Percentiles rank a stretch among this genome's conserved stretches.
Conservation (phyloP, 2,329 filamentous ascomycete species). For the Diaporthe velutina region DNA sequence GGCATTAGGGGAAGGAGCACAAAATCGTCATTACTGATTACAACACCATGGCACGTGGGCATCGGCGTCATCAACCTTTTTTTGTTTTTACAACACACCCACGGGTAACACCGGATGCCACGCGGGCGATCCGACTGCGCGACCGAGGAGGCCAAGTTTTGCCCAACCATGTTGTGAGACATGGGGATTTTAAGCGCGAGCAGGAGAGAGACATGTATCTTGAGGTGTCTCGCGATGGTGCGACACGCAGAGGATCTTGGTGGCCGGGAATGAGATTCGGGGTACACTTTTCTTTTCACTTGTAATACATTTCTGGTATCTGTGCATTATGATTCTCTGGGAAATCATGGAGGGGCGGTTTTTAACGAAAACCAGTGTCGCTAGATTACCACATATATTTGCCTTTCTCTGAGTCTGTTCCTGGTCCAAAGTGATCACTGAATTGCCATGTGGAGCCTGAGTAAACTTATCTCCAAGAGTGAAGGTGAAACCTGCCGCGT, state of each 20-base stretch:
- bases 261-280: background rate
- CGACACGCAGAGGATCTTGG: background rate
- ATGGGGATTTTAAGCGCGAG: background rate
- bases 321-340: background rate
- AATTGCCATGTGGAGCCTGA: background rate
- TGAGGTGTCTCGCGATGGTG: constrained; percentile 26
- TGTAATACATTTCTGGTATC: constrained; percentile 11
- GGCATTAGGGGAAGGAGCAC: constrained; percentile 6
- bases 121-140: background rate
- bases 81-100: too few species aligned
- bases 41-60: constrained; percentile 8
- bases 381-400: background rate
- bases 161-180: background rate
- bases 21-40: constrained; percentile 14
- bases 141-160: background rate
- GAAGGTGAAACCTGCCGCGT: background rate
- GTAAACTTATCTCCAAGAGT: background rate
- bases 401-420: background rate
- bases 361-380: background rate
- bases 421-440: background rate
- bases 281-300: background rate
- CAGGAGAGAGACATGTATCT: constrained; percentile 24
- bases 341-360: background rate
- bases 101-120: background rate
- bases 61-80: constrained; percentile 12